These are phyloP conservation scores for Carex arenaria DNA, from an alignment of 202 grass and related monocot genomes.

Conservation along the genomic window DNA sequence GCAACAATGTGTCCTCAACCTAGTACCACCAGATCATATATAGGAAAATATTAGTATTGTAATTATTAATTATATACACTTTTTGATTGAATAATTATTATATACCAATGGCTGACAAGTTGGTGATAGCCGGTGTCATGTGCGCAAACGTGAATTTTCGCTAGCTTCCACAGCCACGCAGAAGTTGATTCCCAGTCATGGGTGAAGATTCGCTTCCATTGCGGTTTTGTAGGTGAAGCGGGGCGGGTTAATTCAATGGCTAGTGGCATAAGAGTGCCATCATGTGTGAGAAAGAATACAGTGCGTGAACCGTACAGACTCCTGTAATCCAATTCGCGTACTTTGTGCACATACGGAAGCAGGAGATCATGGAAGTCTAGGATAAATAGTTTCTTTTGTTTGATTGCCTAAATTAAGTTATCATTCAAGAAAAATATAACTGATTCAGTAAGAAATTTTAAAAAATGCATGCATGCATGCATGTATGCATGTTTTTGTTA, in stretches of 20 bases:
- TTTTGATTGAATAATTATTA: neutral
- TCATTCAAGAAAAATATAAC: neutral
- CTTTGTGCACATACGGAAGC: constrained; percentile 65
- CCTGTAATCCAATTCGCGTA: constrained; percentile 33
- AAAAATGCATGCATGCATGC: neutral
- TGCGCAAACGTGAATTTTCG: constrained; percentile 52
- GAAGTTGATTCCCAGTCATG: constrained; percentile 44
- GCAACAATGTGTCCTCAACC: constrained; percentile 63
- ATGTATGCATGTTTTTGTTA: too few relatives aligned
- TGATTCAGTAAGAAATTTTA: neutral
- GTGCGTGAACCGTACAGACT: constrained; percentile 74
- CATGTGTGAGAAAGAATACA: constrained; percentile 56
- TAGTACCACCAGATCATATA: neutral
- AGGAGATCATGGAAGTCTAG: constrained; percentile 87
- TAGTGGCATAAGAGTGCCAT: constrained; percentile 55
- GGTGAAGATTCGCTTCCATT: constrained; percentile 54
- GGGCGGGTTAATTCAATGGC: constrained; percentile 82
- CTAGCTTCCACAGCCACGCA: constrained; percentile 78
- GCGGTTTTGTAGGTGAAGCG: constrained; percentile 41
- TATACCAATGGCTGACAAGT: constrained; percentile 77
- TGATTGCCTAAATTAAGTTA: constrained; percentile 35
- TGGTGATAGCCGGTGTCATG: constrained; percentile 87
- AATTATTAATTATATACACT: neutral
- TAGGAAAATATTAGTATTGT: neutral
- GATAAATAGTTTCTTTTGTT: constrained; percentile 57